A percentile compares a stretch with the other conserved stretches of the same genome.
Evolutionary conservation across 306 rosid species (phyloP).

Genomic region (Alnus rubra): DNA sequence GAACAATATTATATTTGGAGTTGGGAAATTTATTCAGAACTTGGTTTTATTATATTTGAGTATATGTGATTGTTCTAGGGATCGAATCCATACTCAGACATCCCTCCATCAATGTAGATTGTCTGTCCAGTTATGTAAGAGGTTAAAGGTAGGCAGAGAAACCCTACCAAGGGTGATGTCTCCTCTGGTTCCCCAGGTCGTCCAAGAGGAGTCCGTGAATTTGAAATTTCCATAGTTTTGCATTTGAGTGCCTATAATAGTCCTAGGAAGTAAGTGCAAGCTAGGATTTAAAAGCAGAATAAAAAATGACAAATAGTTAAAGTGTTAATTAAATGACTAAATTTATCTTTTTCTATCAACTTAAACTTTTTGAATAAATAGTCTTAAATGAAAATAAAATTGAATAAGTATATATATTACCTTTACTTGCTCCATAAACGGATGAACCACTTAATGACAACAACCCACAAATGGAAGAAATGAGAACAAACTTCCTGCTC

Average conservation of each 20-base stretch:
- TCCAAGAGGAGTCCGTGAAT: background rate
- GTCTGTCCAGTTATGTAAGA: slow-evolving; percentile 5
- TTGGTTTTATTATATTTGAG: no score
- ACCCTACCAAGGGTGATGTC: background rate
- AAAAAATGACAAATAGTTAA: background rate
- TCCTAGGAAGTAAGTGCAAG: no score
- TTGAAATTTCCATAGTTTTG: background rate
- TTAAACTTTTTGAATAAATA: no score
- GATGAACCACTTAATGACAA: background rate
- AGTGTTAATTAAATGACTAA: no score
- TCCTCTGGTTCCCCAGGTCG: background rate
- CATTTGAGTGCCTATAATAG: background rate
- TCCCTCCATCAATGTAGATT: slow-evolving; percentile 2
- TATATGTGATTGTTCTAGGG: no score
- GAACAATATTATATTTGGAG: no score
- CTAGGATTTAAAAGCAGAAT: background rate
- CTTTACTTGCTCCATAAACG: background rate
- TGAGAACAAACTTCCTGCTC: background rate
- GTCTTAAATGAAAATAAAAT: background rate
- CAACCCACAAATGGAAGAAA: slow-evolving; percentile 29
- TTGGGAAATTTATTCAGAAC: no score
- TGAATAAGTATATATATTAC: background rate
- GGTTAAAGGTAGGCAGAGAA: background rate
- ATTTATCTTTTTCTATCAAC: background rate
- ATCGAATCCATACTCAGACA: background rate